Base-by-base conservation (phyloP, 495 filamentous ascomycete genomes). In the Penicillium macrosclerotiorum region DNA sequence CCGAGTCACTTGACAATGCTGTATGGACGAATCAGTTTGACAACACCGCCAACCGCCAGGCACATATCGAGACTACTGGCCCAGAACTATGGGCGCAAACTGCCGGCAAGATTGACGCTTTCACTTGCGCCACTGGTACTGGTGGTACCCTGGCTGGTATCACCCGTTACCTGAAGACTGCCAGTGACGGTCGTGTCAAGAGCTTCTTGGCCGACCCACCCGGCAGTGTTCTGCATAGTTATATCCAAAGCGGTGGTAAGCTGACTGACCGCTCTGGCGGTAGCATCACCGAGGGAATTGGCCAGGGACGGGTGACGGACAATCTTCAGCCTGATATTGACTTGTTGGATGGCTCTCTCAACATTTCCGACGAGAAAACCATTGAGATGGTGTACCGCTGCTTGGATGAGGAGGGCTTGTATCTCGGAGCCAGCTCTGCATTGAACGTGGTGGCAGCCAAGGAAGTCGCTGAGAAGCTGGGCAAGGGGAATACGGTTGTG, bases 21-120 rank as follows among this genome's bases (percentile, higher is more conserved):
- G 90, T 96, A 2, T 98, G 93, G 93, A 98, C 93, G 20, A 93
- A 98, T 70, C 93, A 98, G 65, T 98, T 98, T 72, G 93, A 98
- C 62, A 98, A 98, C 72, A 80, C 74, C 24, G 93, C 94, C 41
- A 98, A 98, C 67, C 81, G 94, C 22, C 83, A 86, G 62, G 92
- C 92, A 19, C 93, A 98, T 60, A 83, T 98, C 56, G 93, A 96
- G 72, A 97, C 92, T 0, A 98, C 93, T 1, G 93, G 93, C 0
- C 93, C 93, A 1, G 93, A 98, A 65, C 90, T 98, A 61, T 98
- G 93, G 93, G 64, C 81, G n/a, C 93, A 98, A 75, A 96, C 92
- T 1, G 69, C 64, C 1, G 92, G 94, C 16, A 85, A 84, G 44
- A 62, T 98, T 31, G 90, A 97, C 67, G 93, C 89, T 1, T 98